Conservation (phyloP, 306 rosid genomes). For the Amphicarpaea edgeworthii region DNA sequence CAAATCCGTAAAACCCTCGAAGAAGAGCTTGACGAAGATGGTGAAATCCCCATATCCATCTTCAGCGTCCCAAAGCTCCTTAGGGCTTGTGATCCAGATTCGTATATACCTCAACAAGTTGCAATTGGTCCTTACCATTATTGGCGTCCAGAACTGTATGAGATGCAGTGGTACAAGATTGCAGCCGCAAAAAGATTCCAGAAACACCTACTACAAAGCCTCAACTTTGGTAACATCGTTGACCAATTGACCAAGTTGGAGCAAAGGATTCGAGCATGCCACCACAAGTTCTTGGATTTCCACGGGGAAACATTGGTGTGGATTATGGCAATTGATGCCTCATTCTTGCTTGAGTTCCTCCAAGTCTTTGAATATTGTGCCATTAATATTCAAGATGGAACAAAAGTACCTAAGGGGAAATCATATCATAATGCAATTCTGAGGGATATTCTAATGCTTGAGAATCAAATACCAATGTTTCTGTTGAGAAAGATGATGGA, state of each 20-base stretch:
- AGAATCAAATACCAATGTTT: conserved; percentile 78
- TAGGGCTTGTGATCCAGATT: conserved; percentile 58
- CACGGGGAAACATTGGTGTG: conserved; percentile 71
- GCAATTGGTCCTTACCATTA: conserved; percentile 84
- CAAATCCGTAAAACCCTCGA: conserved; percentile 68
- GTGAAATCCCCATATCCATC: conserved; percentile 56
- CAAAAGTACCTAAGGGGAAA: conserved; percentile 52
- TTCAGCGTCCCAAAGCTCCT: conserved; percentile 65
- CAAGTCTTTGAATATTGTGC: conserved; percentile 5
- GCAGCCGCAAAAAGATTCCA: conserved; percentile 67
- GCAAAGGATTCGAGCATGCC: conserved; percentile 59
- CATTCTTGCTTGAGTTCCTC: conserved; percentile 45
- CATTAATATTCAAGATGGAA: conserved; percentile 43
- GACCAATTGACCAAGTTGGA: conserved; percentile 61
- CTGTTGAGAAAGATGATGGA: conserved; percentile 59
- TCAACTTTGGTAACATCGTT: conserved; percentile 53
- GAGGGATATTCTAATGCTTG: conserved; percentile 76
- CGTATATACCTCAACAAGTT: conserved; percentile 74
- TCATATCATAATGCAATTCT: conserved; percentile 68
- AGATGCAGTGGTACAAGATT: conserved; percentile 75
- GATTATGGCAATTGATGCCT: conserved; percentile 32
- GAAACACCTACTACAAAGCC: conserved; percentile 54
- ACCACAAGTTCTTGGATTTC: conserved; percentile 76
- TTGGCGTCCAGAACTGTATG: conserved; percentile 75
- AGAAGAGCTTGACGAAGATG: conserved; percentile 65